Base-by-base conservation (phyloP, 345 rosid species). In the Acer campestre region DNA sequence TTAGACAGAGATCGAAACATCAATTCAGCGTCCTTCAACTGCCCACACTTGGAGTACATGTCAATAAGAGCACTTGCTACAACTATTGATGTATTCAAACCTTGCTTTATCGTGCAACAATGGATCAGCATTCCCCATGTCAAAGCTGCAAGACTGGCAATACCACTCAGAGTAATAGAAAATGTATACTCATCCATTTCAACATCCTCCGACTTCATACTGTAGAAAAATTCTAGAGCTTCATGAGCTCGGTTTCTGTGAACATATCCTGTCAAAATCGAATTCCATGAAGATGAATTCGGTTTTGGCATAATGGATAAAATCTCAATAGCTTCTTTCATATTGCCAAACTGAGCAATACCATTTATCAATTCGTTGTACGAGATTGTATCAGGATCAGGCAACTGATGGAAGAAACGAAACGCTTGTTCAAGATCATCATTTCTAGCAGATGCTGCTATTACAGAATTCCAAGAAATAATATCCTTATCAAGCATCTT, bases 31-130 rank as follows among this genome's bases (percentile, higher is more conserved):
- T 68, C 67, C 75, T 78, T 79, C 53, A 90, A 68, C 82, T 82
- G 82, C 63, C 97, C 97, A 22, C 97, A 94, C 79, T 94, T 93
- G 13, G 90, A 85, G 83, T 94, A 93, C 98, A 89, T 87, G 83
- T 94, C 94, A 61, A 91, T 74, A 4, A 91, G 82, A 84, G 98
- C 91, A 77, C 93, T 88, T 3, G 88, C 97, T 12, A 91, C 88
- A 13, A 91, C 93, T 48, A 90, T 80, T 23, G 83, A 82, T 42
- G 85, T 20, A 62, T 88, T 85, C 61, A 89, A 78, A 27, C 88
- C 85, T 12, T 67, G 71, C 70, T 83, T 89, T 38, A 73, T 51
- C 5, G 83, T 80, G 77, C 87, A 89, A 38, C 91, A 84, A 74
- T 93, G 97, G 58, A 89, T 87, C 64, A 86, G 75, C 66, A 77